Conservation (phyloP, 1,139 yeast genomes). For the Zygoascus sp. region DNA sequence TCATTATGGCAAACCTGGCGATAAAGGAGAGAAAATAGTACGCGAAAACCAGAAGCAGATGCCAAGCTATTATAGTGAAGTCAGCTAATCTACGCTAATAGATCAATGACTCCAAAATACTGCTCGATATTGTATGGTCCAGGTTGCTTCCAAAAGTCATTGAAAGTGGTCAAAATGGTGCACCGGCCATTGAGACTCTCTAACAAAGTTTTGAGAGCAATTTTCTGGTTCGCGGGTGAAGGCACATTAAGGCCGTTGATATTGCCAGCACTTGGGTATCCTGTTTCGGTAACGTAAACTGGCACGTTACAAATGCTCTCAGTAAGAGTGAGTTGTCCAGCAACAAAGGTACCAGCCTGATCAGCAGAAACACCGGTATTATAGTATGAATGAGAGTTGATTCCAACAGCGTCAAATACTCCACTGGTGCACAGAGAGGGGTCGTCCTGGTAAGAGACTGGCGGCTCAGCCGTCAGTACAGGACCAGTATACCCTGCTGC, state of each 20-base stretch:
- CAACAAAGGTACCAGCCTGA: constrained; percentile 69
- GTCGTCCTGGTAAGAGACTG: constrained; percentile 58
- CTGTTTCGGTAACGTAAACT: constrained; percentile 70
- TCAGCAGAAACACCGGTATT: constrained; percentile 56
- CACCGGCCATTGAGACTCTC: constrained; percentile 50
- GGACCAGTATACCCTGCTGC: constrained; percentile 73
- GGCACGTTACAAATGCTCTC: constrained; percentile 41
- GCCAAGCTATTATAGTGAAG: constrained; percentile 6
- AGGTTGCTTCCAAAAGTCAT: constrained; percentile 85
- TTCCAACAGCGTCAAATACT: constrained; percentile 68
- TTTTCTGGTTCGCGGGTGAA: constrained; percentile 58
- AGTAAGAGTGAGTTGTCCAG: constrained; percentile 54
- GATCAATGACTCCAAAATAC: constrained; percentile 64
- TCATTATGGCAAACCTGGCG: background rate
- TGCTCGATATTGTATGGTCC: constrained; percentile 84
- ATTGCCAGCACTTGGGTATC: constrained; percentile 76
- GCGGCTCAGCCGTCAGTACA: constrained; percentile 84
- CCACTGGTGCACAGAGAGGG: constrained; percentile 69
- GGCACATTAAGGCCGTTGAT: constrained; percentile 74
- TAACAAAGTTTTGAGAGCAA: constrained; percentile 61
- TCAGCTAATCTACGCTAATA: constrained; percentile 30
- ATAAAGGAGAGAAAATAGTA: background rate
- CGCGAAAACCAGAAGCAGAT: background rate
- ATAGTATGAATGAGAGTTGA: constrained; percentile 85
- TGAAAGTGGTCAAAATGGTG: constrained; percentile 64